Evolutionary conservation across 495 filamentous ascomycete genomes (phyloP).

Genomic region (Hypomontagnella monticulosa): DNA sequence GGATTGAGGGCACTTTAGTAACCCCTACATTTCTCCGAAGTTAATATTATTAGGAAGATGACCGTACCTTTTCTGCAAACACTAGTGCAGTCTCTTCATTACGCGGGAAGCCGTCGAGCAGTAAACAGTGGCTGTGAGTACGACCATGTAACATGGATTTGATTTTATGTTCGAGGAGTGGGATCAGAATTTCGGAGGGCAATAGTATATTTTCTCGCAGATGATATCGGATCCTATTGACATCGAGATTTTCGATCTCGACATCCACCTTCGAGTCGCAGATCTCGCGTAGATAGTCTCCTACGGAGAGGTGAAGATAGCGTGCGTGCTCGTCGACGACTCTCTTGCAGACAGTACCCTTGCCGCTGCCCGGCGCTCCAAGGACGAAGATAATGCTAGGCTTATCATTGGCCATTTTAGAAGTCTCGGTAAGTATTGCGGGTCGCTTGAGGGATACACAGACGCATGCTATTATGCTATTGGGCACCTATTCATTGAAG

Average conservation of each 20-base stretch:
- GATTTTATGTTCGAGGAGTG: conserved; percentile 37
- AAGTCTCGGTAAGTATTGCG: too few relatives aligned
- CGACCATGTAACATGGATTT: background rate
- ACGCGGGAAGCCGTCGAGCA: conserved; percentile 55
- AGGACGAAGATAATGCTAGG: conserved; percentile 34
- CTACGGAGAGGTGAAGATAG: conserved; percentile 54
- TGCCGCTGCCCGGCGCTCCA: conserved; percentile 52
- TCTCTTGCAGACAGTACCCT: conserved; percentile 50
- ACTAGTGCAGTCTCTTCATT: conserved; percentile 42
- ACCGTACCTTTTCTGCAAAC: conserved; percentile 46
- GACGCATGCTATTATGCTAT: too few relatives aligned
- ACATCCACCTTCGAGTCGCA: background rate
- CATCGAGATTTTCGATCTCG: background rate
- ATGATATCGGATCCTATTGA: conserved; percentile 26
- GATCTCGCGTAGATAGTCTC: conserved; percentile 49
- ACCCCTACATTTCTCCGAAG: too few relatives aligned
- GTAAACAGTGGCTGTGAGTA: conserved; percentile 8
- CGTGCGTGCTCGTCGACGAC: conserved; percentile 3
- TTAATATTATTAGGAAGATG: background rate
- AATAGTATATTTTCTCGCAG: conserved; percentile 42
- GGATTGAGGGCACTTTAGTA: too few relatives aligned
- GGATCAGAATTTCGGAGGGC: conserved; percentile 37
- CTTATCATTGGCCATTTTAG: too few relatives aligned
- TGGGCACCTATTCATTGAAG: too few relatives aligned
- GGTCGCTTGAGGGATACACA: too few relatives aligned